Conservation (phyloP, 2,329 filamentous ascomycete species). For the Fusarium bulbicola region DNA sequence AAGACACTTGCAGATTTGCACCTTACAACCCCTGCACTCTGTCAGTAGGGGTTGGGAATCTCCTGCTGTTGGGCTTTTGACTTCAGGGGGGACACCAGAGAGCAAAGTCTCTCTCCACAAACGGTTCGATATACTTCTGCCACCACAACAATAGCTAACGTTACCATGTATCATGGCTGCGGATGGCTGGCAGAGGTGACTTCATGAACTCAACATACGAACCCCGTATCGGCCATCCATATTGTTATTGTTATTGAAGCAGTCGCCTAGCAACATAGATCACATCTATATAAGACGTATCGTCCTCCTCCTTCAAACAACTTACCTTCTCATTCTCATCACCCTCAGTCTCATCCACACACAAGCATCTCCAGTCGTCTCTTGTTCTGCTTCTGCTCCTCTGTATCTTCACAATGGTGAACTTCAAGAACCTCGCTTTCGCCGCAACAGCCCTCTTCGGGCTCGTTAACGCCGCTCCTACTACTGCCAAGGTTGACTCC, state of each 20-base stretch:
- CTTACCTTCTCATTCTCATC: slow-evolving; percentile 15
- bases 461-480: slow-evolving; percentile 32
- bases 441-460: slow-evolving; percentile 40
- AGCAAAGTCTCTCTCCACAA: background rate
- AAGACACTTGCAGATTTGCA: slow-evolving; percentile 1
- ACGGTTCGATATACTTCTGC: background rate
- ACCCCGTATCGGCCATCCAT: background rate
- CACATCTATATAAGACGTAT: slow-evolving; percentile 35
- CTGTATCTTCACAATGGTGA: slow-evolving; percentile 41
- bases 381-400: background rate
- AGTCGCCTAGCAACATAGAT: background rate
- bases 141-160: background rate
- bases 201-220: background rate
- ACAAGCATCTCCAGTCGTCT: slow-evolving; percentile 9
- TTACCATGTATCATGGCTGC: background rate
- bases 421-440: slow-evolving; percentile 42
- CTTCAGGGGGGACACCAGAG: background rate
- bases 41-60: background rate
- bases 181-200: background rate
- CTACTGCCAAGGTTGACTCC: slow-evolving; percentile 30
- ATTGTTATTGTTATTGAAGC: slow-evolving; percentile 8
- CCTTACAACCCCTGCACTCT: background rate
- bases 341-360: slow-evolving; percentile 9
- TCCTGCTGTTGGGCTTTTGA: background rate
- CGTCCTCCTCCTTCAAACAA: background rate